These are phyloP conservation scores for Ulota crispa DNA, from an alignment of 225 moss, liverwort and hornwort genomes.

Conservation along the genomic window DNA sequence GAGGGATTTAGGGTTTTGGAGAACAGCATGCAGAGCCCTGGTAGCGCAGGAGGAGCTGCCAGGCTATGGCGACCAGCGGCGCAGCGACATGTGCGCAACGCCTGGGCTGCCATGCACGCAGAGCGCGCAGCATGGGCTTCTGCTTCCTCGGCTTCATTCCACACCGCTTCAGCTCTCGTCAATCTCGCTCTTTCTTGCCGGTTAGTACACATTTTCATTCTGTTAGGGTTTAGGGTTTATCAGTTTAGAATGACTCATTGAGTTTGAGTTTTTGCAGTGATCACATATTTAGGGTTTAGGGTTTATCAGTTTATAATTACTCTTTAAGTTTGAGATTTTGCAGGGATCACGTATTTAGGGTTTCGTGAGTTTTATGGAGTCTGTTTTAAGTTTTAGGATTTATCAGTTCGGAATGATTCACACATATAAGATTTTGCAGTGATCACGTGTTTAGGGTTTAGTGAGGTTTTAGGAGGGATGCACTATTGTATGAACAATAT, in stretches of 20 bases:
- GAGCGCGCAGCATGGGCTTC: constrained; percentile 71
- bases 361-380: no score
- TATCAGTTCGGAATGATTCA: no score
- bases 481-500: no score
- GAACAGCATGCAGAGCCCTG: constrained; percentile 41
- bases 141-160: constrained; percentile 60
- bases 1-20: not conserved
- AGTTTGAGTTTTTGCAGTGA: not conserved
- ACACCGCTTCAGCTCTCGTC: constrained; percentile 68
- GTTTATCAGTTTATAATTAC: no score
- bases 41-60: constrained; percentile 33
- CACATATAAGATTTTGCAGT: no score
- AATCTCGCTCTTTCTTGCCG: constrained; percentile 67
- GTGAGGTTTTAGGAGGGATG: no score
- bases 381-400: no score
- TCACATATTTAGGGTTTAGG: not conserved
- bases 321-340: no score
- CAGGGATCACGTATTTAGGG: no score
- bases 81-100: constrained; percentile 92
- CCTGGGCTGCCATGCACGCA: constrained; percentile 72
- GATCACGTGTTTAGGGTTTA: not conserved
- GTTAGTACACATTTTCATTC: not conserved
- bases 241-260: not conserved
- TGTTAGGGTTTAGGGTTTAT: not conserved
- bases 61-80: constrained; percentile 94